These are phyloP conservation scores for Talaromyces liani DNA, from an alignment of 495 filamentous ascomycete genomes.

Conservation along the genomic window DNA sequence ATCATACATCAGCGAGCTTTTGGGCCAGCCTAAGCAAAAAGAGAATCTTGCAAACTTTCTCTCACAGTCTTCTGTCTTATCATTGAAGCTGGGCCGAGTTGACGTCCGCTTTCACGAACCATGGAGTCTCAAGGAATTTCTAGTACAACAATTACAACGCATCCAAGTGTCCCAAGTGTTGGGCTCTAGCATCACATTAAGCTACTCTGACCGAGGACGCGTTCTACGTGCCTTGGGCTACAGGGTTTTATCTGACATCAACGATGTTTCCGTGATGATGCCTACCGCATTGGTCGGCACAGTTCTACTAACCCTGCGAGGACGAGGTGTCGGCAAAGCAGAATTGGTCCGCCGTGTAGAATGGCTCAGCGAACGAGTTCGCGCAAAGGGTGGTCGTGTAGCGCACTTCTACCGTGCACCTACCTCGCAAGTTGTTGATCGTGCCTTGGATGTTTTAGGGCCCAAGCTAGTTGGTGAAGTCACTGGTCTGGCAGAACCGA, in stretches of 20 bases:
- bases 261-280: conserved; percentile 94
- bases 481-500: conserved; percentile 73
- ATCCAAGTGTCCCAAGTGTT: conserved; percentile 24
- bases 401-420: conserved; percentile 83
- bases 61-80: conserved; percentile 80
- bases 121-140: conserved; percentile 78
- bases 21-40: conserved; percentile 89
- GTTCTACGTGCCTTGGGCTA: conserved; percentile 82
- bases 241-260: conserved; percentile 87
- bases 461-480: conserved; percentile 77
- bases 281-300: conserved; percentile 93
- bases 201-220: conserved; percentile 44
- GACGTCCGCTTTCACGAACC: conserved; percentile 95
- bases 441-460: conserved; percentile 85
- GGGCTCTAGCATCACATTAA: conserved; percentile 31
- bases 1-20: conserved; percentile 87
- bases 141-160: conserved; percentile 60
- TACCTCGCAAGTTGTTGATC: conserved; percentile 74
- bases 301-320: conserved; percentile 82
- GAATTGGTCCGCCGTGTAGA: conserved; percentile 83
- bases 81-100: conserved; percentile 80
- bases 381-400: conserved; percentile 78
- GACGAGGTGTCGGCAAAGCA: conserved; percentile 79
- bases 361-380: conserved; percentile 81
- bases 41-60: conserved; percentile 88